Evolutionary conservation across 208 protist species (phyloP), one percentile per base, ranked within the genome.

Genomic region (Leishmania arabica): DNA sequence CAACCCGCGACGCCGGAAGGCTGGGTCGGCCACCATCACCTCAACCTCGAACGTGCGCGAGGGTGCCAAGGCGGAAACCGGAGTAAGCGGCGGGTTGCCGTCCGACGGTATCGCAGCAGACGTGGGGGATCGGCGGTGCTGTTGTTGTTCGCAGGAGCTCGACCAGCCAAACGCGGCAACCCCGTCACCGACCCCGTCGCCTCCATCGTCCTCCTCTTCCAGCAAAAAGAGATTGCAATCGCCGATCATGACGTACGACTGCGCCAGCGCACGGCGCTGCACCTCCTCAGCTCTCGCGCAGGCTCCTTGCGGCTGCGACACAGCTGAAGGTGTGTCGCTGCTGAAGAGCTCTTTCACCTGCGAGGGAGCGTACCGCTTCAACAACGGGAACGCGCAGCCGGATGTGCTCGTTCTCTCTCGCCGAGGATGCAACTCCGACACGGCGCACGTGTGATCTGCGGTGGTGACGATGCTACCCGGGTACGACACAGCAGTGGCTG

Each of bases 181-280:
- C 24, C 34, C 65, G 34, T 31, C 78, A 40, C 40, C 74, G 9
- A 80, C 56, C 5, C 51, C 77, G 7, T 88, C 80, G 2, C 78
- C 58, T 31, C 70, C 85, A 1, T 83, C 84, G 8, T 74, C 66
- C 1, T 80, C 69, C n/a, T 90, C 87, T 60, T 82, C 85, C 42
- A 95, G 83, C 47, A 97, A 60, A 71, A 99, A 98, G 17, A 97
- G 79, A 83, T 98, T 99, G 88, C 95, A 96, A 81, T 99, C 97
- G 1, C 97, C 97, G 62, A 97, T 86, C 94, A 97, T 93, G 19
- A 85, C 78, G 49, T 84, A 92, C 31, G 78, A 47, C 58, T 78
- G 78, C 21, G 53, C 70, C 7, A 54, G 60, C 31, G 74, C 69
- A 47, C 34, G 68, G 45, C 15, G 37, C 53, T 42, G n/a, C 62